phyloP scores from a whole-genome alignment of 1,139 yeast species.

The Yamadazyma taylorii region DNA sequence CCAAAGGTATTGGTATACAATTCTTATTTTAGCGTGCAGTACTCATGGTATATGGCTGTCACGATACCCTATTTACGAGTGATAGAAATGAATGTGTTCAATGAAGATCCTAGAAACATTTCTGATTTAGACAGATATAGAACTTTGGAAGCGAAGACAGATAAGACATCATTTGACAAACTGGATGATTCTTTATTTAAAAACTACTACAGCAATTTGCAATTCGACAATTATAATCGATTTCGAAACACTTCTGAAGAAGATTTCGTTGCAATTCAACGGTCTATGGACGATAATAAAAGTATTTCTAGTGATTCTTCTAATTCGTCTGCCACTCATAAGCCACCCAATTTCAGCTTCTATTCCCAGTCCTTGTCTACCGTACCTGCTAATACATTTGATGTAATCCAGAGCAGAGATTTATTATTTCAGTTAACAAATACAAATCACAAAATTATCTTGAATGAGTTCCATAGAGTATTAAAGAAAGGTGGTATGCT shows the following conservation, averaged over 20 bases:
- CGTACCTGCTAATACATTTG: slow-evolving; percentile 32
- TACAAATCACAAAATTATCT: slow-evolving; percentile 25
- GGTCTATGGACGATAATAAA: slow-evolving; percentile 23
- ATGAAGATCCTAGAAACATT: slow-evolving; percentile 26
- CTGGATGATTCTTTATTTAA: slow-evolving; percentile 28
- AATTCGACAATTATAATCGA: slow-evolving; percentile 27
- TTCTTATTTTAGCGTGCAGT: slow-evolving; percentile 34
- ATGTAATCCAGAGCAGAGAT: slow-evolving; percentile 40
- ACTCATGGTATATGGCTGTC: slow-evolving; percentile 40
- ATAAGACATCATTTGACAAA: slow-evolving; percentile 22
- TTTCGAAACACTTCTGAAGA: slow-evolving; percentile 26
- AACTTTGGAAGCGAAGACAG: slow-evolving; percentile 14
- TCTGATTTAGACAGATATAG: slow-evolving; percentile 17
- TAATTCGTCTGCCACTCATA: slow-evolving; percentile 20
- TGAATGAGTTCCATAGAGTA: slow-evolving; percentile 37
- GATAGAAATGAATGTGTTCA: slow-evolving; percentile 32
- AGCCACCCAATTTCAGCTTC: slow-evolving; percentile 41
- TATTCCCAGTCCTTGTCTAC: slow-evolving; percentile 30
- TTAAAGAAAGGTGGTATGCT: slow-evolving; percentile 37
- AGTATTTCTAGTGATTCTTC: slow-evolving; percentile 21
- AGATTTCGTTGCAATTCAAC: slow-evolving; percentile 31
- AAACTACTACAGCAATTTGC: slow-evolving; percentile 25
- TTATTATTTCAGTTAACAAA: slow-evolving; percentile 31
- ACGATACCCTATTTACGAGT: slow-evolving; percentile 40
- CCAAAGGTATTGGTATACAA: slow-evolving; percentile 38